Percentiles rank a stretch among this genome's conserved stretches.
phyloP scores from a whole-genome alignment of 768 basidiomycete genomes.

The Amanita brunnescens region DNA sequence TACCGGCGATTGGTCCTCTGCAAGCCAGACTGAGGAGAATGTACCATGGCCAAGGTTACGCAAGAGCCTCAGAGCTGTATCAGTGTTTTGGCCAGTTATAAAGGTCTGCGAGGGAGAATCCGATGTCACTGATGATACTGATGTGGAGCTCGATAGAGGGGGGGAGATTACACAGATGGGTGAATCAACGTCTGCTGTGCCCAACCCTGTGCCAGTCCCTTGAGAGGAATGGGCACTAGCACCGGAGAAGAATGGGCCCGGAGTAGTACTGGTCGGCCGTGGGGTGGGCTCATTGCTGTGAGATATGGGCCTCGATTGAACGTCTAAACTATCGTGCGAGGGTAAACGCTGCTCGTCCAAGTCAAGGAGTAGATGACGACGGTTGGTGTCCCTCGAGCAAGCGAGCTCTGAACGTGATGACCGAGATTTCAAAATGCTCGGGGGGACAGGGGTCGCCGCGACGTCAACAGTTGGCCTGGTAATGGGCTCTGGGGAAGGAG shows the following conservation, averaged over 20 bases:
- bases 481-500: conserved; percentile 23
- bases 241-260: background rate
- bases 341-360: background rate
- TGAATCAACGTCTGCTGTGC: background rate
- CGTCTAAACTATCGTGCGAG: background rate
- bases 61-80: conserved; percentile 38
- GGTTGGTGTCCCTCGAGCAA: background rate
- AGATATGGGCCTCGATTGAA: background rate
- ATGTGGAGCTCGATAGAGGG: conserved; percentile 5
- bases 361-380: background rate
- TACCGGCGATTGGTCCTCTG: conserved; percentile 40
- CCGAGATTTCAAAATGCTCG: background rate
- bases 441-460: conserved; percentile 18
- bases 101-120: conserved; percentile 9
- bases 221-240: background rate
- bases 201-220: too few relatives aligned
- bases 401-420: background rate
- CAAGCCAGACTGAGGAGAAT: conserved; percentile 73
- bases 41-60: conserved; percentile 59
- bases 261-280: conserved; percentile 11
- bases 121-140: conserved; percentile 4
- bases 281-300: conserved; percentile 11
- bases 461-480: conserved; percentile 19
- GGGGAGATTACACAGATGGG: background rate
- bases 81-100: conserved; percentile 9